Base-by-base conservation (phyloP, 1,284 basidiomycete genomes). In the Ustilago shanxiensis region DNA sequence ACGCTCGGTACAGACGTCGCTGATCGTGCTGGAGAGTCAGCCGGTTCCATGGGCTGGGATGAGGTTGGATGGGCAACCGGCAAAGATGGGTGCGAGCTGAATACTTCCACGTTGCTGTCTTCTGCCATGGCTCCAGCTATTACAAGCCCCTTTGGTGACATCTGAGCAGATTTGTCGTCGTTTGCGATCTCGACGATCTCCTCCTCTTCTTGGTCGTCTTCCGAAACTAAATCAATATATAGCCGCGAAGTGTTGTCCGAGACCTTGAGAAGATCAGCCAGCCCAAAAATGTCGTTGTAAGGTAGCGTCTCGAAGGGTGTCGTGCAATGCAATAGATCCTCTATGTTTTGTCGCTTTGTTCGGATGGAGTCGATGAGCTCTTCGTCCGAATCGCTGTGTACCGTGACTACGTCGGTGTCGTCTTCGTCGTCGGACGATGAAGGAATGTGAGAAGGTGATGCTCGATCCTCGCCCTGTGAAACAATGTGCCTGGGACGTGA, bases 221-320 rank as follows among this genome's bases (percentile, higher is more conserved):
- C 66, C 5, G 74, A 77, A n/a, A 65, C 68, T 6, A 76, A 60
- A 55, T 72, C 75, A 13, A 73, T 44, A 26, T 72, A 72, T 4
- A 72, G 70, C 18, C 58, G 50, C 29, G 66, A 60, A 1, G 66
- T 55, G 29, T 66, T 61, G 29, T 66, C 66, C 1, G 53, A 26
- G 20, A 72, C 33, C 24, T 59, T 68, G 54, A 72, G 66, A 58
- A 72, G 59, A 14, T 72, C 70, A 4, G 70, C 66, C 8, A 77
- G 66, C 24, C 66, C 74, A 47, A 69, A 66, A 10, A 77, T 66
- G 37, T 77, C 74, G 61, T 70, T 66, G 65, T 72, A 77, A 1
- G 74, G 74, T 22, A 72, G 41, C 7, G 70, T 70, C n/a, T 72
- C 70, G 54, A 77, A 77, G 1, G 74, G 66, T 14, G 60, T 64